These are phyloP conservation scores for Botrytis galanthina DNA, from an alignment of 2,329 filamentous ascomycete species.

Conservation along the genomic window DNA sequence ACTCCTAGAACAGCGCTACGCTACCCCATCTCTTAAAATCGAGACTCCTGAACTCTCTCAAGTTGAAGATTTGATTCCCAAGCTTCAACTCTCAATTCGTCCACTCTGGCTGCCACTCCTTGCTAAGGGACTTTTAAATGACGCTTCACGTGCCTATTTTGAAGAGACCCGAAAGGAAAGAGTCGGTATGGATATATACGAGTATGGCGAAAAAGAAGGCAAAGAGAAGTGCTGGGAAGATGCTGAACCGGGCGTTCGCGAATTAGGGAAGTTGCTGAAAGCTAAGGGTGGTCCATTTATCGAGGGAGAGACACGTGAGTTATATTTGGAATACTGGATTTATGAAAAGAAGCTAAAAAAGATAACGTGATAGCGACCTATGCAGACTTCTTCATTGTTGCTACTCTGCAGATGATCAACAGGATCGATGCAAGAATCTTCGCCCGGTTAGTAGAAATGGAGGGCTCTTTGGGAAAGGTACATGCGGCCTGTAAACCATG, in stretches of 20 bases:
- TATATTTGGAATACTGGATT: not conserved
- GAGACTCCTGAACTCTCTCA: slow-evolving; percentile 50
- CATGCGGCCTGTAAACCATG: slow-evolving; percentile 30
- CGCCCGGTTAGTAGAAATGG: slow-evolving; percentile 40
- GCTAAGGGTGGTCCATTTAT: slow-evolving; percentile 59
- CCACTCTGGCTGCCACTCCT: slow-evolving; percentile 50
- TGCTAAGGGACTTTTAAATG: slow-evolving; percentile 50
- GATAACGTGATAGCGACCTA: slow-evolving; percentile 43
- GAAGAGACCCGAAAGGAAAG: slow-evolving; percentile 47
- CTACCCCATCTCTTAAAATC: slow-evolving; percentile 51
- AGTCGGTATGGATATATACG: slow-evolving; percentile 53
- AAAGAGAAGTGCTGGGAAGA: slow-evolving; percentile 51
- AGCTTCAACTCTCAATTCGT: slow-evolving; percentile 39
- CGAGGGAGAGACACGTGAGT: slow-evolving; percentile 47
- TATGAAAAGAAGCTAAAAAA: not conserved
- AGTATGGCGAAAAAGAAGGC: slow-evolving; percentile 48
- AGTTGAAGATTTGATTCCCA: slow-evolving; percentile 44
- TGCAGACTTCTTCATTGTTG: slow-evolving; percentile 57
- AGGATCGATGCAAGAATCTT: slow-evolving; percentile 42
- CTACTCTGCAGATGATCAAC: slow-evolving; percentile 47
- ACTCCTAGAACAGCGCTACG: slow-evolving; percentile 57
- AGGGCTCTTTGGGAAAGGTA: slow-evolving; percentile 24
- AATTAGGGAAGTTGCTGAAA: slow-evolving; percentile 37
- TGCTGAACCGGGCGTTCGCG: slow-evolving; percentile 49
- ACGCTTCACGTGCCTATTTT: slow-evolving; percentile 55